A percentile compares a stretch with the other conserved stretches of the same genome.
Conservation (phyloP, 2,329 filamentous ascomycete species). For the Diaporthe humulicola region DNA sequence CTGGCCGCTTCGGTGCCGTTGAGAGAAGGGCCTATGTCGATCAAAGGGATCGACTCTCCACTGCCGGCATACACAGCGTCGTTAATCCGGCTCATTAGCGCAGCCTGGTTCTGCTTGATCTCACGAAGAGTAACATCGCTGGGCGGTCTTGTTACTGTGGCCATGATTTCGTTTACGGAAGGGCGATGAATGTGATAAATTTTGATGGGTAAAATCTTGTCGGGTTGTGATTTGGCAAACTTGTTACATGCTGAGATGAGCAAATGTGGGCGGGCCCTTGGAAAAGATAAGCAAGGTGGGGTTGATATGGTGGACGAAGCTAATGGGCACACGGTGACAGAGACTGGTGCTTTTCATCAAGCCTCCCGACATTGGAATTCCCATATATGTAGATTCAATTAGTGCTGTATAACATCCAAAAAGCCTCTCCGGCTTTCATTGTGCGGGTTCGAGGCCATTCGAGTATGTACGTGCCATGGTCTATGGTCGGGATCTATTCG, state of each 20-base stretch:
- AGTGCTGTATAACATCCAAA: not conserved
- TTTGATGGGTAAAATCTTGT: not conserved
- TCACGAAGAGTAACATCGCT: not conserved
- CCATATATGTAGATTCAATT: not conserved
- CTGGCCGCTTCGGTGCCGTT: not conserved
- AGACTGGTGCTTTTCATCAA: not conserved
- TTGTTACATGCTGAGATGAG: not conserved
- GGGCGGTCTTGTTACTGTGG: not conserved
- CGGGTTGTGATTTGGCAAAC: not conserved
- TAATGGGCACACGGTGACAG: not conserved
- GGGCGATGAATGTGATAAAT: not conserved
- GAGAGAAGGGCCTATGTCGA: conserved; percentile 31
- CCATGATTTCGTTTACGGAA: not conserved
- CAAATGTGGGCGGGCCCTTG: not conserved
- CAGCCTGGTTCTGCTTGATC: conserved; percentile 22
- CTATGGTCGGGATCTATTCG: not conserved
- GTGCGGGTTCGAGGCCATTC: not conserved
- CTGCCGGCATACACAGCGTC: conserved; percentile 7
- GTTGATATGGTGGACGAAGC: not conserved
- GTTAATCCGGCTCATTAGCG: conserved; percentile 14
- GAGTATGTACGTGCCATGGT: not conserved
- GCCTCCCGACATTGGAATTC: not conserved
- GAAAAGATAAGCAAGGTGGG: conserved; percentile 19
- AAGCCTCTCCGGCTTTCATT: not conserved
- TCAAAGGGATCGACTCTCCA: conserved; percentile 20